A percentile compares a stretch with the other conserved stretches of the same genome.
Conservation (phyloP, 208 protist species). For the Wallacemonas collosoma region DNA sequence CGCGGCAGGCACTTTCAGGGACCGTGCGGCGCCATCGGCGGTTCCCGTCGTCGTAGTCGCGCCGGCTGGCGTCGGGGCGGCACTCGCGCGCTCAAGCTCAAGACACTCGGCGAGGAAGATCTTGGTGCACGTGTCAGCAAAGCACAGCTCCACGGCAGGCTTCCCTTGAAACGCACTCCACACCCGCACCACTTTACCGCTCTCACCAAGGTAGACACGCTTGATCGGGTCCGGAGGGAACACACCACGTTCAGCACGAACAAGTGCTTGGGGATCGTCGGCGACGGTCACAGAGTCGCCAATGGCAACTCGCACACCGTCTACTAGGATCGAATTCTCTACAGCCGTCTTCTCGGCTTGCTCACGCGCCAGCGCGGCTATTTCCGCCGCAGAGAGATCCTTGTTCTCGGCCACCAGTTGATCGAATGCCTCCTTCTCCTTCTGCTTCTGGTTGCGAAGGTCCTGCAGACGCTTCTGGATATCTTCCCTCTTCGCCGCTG, state of each 20-base stretch:
- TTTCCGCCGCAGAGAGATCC: constrained; percentile 50
- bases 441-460: constrained; percentile 54
- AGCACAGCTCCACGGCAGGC: constrained; percentile 78
- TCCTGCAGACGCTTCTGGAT: constrained; percentile 72
- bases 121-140: constrained; percentile 79
- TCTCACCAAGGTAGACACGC: constrained; percentile 79
- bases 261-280: constrained; percentile 51
- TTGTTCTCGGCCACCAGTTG: constrained; percentile 36
- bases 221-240: constrained; percentile 75
- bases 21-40: neutral
- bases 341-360: constrained; percentile 31
- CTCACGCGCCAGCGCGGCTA: constrained; percentile 47
- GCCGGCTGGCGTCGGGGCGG: neutral
- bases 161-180: constrained; percentile 75
- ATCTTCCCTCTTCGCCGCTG: constrained; percentile 54
- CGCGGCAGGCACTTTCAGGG: neutral
- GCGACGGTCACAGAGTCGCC: constrained; percentile 57
- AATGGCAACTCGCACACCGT: constrained; percentile 41
- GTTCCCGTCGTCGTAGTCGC: neutral
- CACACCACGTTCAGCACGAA: constrained; percentile 54
- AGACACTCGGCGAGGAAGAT: constrained; percentile 83
- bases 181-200: constrained; percentile 59
- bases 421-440: constrained; percentile 73
- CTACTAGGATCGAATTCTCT: constrained; percentile 22
- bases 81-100: constrained; percentile 16